Percentiles rank a stretch among this genome's conserved stretches.
Evolutionary conservation across 768 basidiomycete genomes (phyloP).

Genomic region (Serendipita sp.): DNA sequence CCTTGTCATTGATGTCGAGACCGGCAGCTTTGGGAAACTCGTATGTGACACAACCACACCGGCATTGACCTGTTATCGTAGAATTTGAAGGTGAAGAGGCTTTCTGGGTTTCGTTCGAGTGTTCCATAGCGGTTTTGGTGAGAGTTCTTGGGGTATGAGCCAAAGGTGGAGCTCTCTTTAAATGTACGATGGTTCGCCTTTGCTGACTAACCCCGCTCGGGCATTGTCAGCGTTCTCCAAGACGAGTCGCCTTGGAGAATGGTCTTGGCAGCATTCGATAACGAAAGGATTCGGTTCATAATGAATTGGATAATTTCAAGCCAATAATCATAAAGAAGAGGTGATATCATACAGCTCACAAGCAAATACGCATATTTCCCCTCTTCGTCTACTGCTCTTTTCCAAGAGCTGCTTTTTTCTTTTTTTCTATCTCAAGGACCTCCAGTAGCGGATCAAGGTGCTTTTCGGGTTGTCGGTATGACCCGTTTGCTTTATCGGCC

Average conservation of each 20-base stretch:
- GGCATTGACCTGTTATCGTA: neutral
- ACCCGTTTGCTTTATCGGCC: conserved; percentile 70
- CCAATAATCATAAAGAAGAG: neutral
- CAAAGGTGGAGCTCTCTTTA: neutral
- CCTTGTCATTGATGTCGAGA: neutral
- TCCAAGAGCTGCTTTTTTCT: neutral
- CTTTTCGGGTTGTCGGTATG: conserved; percentile 78
- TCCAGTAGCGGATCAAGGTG: conserved; percentile 75
- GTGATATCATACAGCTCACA: neutral
- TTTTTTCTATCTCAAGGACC: conserved; percentile 27
- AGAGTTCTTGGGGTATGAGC: neutral
- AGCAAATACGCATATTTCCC: neutral
- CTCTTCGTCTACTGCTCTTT: neutral
- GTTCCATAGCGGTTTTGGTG: neutral
- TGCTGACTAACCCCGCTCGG: neutral
- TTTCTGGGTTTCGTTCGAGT: neutral
- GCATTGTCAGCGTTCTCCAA: neutral
- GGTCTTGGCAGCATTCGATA: neutral
- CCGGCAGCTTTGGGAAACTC: neutral
- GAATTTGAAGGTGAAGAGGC: neutral
- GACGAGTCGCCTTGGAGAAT: neutral
- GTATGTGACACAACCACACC: neutral
- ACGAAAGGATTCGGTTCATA: neutral
- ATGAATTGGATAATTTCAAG: neutral
- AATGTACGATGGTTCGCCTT: neutral